Evolutionary conservation across 2,329 filamentous ascomycete species (phyloP).

Genomic region (Nemania sp.): DNA sequence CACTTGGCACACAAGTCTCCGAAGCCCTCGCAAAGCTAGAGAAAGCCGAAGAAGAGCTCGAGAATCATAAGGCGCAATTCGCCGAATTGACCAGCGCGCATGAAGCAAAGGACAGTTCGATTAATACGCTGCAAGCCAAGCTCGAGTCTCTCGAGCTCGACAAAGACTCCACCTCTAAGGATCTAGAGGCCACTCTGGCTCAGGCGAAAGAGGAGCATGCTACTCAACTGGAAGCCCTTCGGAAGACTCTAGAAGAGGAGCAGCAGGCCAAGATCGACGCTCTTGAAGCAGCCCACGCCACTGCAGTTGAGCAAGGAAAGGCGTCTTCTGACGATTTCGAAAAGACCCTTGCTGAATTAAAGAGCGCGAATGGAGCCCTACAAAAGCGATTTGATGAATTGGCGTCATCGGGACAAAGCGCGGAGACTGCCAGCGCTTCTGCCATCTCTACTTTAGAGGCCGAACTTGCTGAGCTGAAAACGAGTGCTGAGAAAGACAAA

Average conservation of each 20-base stretch:
- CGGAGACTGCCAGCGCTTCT: conserved; percentile 48
- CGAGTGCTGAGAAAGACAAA: conserved; percentile 53
- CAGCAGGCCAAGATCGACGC: conserved; percentile 53
- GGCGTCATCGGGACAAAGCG: conserved; percentile 50
- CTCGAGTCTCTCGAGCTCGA: conserved; percentile 52
- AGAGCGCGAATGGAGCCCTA: conserved; percentile 54
- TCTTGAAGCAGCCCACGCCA: conserved; percentile 57
- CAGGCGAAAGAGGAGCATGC: conserved; percentile 53
- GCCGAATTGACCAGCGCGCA: conserved; percentile 53
- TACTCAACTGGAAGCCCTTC: conserved; percentile 54
- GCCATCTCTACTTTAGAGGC: conserved; percentile 56
- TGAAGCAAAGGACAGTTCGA: conserved; percentile 52
- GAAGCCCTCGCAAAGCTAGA: conserved; percentile 56
- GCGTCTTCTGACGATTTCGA: conserved; percentile 51
- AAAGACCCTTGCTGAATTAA: conserved; percentile 54
- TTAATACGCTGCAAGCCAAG: conserved; percentile 53
- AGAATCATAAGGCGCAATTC: conserved; percentile 53
- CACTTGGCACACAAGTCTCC: conserved; percentile 51
- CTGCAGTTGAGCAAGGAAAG: conserved; percentile 53
- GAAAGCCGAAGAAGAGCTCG: conserved; percentile 54
- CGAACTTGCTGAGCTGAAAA: conserved; percentile 55
- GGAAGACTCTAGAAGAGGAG: conserved; percentile 52
- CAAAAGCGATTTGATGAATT: conserved; percentile 60
- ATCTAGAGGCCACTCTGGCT: conserved; percentile 43
- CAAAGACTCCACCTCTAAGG: conserved; percentile 44